Conservation (phyloP, 768 basidiomycete species). For the Crucibulum laeve region DNA sequence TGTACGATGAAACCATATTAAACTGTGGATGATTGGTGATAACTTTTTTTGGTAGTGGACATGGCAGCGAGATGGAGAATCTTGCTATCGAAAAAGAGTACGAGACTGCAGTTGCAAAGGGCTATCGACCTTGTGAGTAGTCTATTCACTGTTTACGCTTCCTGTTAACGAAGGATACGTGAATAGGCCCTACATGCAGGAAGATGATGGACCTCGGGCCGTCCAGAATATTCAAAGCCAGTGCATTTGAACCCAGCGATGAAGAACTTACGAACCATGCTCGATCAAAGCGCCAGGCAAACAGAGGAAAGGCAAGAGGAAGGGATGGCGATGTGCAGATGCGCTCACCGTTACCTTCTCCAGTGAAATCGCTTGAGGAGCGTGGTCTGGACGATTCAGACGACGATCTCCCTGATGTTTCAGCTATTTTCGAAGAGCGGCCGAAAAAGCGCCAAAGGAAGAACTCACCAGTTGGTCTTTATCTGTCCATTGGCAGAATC, state of each 20-base stretch:
- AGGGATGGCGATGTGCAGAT: conserved; percentile 14
- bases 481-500: conserved; percentile 6
- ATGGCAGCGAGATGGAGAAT: conserved; percentile 54
- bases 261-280: conserved; percentile 46
- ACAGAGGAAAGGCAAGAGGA: conserved; percentile 11
- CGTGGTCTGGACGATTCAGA: conserved; percentile 38
- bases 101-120: conserved; percentile 53
- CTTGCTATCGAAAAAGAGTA: conserved; percentile 49
- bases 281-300: conserved; percentile 25
- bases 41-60: conserved; percentile 33
- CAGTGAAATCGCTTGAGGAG: conserved; percentile 20
- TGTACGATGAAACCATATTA: conserved; percentile 32
- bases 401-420: conserved; percentile 49
- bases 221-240: conserved; percentile 51
- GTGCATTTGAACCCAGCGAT: conserved; percentile 65
- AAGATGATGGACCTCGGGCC: conserved; percentile 53
- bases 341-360: conserved; percentile 22
- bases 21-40: background rate
- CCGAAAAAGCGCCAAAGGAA: conserved; percentile 29
- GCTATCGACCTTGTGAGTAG: conserved; percentile 51
- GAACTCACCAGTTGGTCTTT: background rate
- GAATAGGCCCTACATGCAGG: conserved; percentile 63
- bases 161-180: background rate
- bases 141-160: background rate
- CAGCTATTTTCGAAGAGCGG: conserved; percentile 28